phyloP scores from a whole-genome alignment of 2,329 filamentous ascomycete species.

The Microdochium bolleyi region DNA sequence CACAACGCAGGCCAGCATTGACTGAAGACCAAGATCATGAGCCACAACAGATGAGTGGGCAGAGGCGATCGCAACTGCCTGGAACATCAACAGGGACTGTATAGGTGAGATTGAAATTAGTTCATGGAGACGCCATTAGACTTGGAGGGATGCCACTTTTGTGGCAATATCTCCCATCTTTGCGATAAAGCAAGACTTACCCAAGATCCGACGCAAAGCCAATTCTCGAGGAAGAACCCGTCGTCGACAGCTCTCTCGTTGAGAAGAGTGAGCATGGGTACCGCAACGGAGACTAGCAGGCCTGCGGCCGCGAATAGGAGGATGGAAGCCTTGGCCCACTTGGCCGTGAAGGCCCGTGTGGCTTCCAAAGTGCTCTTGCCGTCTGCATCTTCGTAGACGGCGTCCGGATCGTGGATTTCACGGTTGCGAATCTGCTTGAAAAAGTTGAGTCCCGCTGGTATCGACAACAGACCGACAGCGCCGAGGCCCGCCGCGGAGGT shows the following conservation, averaged over 20 bases:
- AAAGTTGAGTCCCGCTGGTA: conserved; percentile 13
- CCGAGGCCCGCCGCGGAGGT: conserved; percentile 17
- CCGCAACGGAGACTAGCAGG: conserved; percentile 44
- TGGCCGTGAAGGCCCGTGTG: conserved; percentile 53
- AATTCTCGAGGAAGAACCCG: conserved; percentile 42
- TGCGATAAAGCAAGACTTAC: no score
- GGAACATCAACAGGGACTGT: conserved; percentile 43
- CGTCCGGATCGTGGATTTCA: conserved; percentile 13
- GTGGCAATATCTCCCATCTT: no score
- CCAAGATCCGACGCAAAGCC: conserved; percentile 54
- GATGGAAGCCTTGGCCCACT: conserved; percentile 45
- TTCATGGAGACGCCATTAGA: conserved; percentile 2
- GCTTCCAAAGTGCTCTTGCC: conserved; percentile 60
- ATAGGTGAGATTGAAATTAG: conserved; percentile 4
- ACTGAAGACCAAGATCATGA: conserved; percentile 45
- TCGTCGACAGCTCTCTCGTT: conserved; percentile 16
- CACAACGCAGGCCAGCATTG: conserved; percentile 37
- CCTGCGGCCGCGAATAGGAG: conserved; percentile 46
- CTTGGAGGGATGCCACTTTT: background rate
- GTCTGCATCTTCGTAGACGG: conserved; percentile 61
- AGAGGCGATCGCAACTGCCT: conserved; percentile 40
- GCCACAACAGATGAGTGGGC: conserved; percentile 41
- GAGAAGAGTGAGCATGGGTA: conserved; percentile 44
- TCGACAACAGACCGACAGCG: conserved; percentile 12
- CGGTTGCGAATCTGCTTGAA: conserved; percentile 10